Conservation (phyloP, 106 monocot species). For the Narthecium ossifragum region DNA sequence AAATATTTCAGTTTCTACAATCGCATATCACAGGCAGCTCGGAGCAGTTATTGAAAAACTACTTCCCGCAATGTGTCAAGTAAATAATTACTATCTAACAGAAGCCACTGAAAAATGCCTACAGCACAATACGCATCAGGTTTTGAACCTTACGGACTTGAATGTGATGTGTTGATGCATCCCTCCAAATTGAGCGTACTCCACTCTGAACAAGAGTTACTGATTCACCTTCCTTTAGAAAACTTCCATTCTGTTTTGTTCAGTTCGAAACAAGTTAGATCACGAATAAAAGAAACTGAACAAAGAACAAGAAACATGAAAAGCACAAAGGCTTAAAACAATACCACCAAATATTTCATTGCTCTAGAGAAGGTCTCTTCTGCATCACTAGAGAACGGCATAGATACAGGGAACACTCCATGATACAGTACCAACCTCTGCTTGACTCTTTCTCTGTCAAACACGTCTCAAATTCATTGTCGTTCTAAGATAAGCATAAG, state of each 20-base stretch:
- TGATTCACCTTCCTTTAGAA: constrained; percentile 52
- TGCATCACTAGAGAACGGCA: constrained; percentile 76
- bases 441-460: constrained; percentile 72
- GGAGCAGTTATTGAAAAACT: no score
- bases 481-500: neutral
- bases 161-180: constrained; percentile 80
- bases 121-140: no score
- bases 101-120: no score
- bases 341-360: constrained; percentile 66
- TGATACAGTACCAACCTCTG: constrained; percentile 89
- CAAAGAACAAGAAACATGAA: neutral
- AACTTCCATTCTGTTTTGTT: constrained; percentile 29
- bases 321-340: neutral
- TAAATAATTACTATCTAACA: no score
- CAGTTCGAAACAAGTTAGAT: neutral
- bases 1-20: no score
- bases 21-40: no score
- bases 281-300: neutral
- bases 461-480: neutral
- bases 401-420: constrained; percentile 65
- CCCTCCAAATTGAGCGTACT: constrained; percentile 67
- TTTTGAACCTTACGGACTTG: constrained; percentile 75
- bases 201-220: constrained; percentile 95
- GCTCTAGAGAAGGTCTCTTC: constrained; percentile 94
- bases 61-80: no score